These are phyloP conservation scores for Daldinia bambusicola DNA, from an alignment of 495 filamentous ascomycete genomes.

Conservation along the genomic window DNA sequence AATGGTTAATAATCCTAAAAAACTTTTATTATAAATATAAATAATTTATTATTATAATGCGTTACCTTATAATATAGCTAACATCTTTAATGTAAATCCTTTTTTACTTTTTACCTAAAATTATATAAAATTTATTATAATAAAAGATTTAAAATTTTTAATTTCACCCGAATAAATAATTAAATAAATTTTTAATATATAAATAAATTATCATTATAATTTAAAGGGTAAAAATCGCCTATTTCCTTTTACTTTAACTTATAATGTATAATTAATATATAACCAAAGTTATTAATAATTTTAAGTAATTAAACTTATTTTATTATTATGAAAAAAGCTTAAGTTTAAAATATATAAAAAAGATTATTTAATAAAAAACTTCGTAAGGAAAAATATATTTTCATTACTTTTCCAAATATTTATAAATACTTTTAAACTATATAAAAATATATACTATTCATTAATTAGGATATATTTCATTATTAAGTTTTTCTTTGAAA, in stretches of 20 bases:
- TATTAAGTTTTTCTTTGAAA: no score
- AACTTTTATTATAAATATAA: not conserved
- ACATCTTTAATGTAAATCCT: not conserved
- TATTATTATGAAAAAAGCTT: no score
- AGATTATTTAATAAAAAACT: no score
- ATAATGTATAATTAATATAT: no score
- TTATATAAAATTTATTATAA: not conserved
- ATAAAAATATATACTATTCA: no score
- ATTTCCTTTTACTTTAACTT: not conserved
- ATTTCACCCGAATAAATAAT: not conserved
- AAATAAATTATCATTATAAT: not conserved
- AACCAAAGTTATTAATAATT: no score
- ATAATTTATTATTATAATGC: not conserved
- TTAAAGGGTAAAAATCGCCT: not conserved
- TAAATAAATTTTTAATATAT: not conserved
- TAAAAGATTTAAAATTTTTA: not conserved
- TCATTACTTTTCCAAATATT: no score
- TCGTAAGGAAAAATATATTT: no score
- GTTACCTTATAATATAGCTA: not conserved
- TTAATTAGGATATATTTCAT: no score
- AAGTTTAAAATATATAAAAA: no score
- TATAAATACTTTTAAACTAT: no score
- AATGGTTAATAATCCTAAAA: not conserved
- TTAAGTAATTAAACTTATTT: no score
- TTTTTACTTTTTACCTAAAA: not conserved